Base-by-base conservation (phyloP, 768 basidiomycete species). In the Psilocybe sp. region DNA sequence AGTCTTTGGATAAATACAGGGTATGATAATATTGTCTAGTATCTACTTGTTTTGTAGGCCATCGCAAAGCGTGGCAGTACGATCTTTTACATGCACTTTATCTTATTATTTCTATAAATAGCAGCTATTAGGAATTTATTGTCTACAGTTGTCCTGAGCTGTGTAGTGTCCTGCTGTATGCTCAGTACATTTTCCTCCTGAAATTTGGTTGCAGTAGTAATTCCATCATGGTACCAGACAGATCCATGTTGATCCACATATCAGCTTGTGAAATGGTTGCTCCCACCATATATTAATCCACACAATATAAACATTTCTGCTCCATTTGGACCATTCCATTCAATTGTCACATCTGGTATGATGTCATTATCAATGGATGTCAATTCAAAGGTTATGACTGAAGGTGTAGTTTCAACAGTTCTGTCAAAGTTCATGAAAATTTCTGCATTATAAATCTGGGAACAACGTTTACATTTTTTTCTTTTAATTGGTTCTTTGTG, bases 141-240 rank as follows among this genome's bases (percentile, higher is more conserved):
- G 10, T n/a, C 6, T 14, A 20, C 20, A 9, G 23, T 19, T 4
- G 11, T 28, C 14, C 19, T 43, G n/a, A 43, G 15, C 23, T n/a
- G 23, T 43, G 41, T 9, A 2, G 44, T 33, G 10, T 45, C 18
- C 12, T n/a, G 18, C 33, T 34, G n/a, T 11, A 41, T 15, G 5
- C n/a, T 41, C 2, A 49, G 1, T 32, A 40, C 34, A 5, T 28
- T 8, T 42, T 50, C 43, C n/a, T 44, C 31, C 7, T 12, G 7
- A 7, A 33, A 51, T 10, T 2, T 23, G 2, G 33, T 20, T 16
- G 42, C 31, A 14, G 57, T 55, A 14, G 35, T 40, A 9, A 53
- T 53, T 20, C 65, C 61, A 59, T 67, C 61, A 51, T 65, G 51
- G 37, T 55, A 65, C 61, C 61, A 64, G 1, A 64, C 45, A 40